phyloP scores from a whole-genome alignment of 306 rosid species.

The Leucaena leucocephala region DNA sequence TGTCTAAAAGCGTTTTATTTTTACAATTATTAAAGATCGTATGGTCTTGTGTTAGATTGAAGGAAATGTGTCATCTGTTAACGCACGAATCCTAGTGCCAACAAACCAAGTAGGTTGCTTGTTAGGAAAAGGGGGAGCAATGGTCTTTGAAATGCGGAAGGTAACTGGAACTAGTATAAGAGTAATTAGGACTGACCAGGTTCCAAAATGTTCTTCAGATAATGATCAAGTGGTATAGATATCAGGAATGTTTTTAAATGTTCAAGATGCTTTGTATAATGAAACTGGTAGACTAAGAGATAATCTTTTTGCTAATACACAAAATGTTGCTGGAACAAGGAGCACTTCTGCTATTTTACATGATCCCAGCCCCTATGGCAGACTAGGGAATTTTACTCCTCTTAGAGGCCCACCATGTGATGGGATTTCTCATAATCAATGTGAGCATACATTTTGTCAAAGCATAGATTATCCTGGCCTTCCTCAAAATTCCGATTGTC shows the following conservation, averaged over 20 bases:
- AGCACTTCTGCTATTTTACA: constrained; percentile 33
- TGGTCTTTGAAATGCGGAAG: constrained; percentile 81
- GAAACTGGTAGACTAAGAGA: constrained; percentile 85
- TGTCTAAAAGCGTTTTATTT: background rate
- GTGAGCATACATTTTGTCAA: constrained; percentile 49
- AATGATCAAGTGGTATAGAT: constrained; percentile 75
- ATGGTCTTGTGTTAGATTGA: constrained; percentile 65
- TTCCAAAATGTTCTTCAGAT: constrained; percentile 76
- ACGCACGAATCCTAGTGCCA: constrained; percentile 74
- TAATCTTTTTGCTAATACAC: constrained; percentile 54
- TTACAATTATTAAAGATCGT: constrained; percentile 23
- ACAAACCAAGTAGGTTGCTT: constrained; percentile 90
- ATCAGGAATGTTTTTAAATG: constrained; percentile 78
- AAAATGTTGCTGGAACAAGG: constrained; percentile 55
- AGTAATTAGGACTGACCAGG: constrained; percentile 64
- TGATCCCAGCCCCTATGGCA: constrained; percentile 52
- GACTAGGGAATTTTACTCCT: constrained; percentile 48
- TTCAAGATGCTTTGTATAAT: constrained; percentile 82
- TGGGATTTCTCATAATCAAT: constrained; percentile 41
- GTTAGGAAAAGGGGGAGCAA: constrained; percentile 88
- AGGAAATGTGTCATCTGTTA: constrained; percentile 74
- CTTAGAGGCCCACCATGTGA: constrained; percentile 39
- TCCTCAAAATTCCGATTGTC: constrained; percentile 47
- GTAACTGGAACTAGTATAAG: constrained; percentile 71
- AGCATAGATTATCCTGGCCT: constrained; percentile 58